Evolutionary conservation across 176 grass and related monocot genomes (phyloP), one percentile per base, ranked within the genome.

Genomic region (Poa annua): DNA sequence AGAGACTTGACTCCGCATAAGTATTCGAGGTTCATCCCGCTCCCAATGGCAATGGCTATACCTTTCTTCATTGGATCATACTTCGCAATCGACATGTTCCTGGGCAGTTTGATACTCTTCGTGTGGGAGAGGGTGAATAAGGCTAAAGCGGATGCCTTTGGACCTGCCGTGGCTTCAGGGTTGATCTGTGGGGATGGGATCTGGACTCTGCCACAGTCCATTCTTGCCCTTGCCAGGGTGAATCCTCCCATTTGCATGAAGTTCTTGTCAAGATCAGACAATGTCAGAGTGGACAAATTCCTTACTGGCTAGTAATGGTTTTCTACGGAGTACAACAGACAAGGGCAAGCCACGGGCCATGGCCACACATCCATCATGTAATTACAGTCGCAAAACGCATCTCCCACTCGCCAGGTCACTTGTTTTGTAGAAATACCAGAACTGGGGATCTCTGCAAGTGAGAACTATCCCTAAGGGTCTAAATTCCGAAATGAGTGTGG

Each of bases 181-280:
- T 70, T 98, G 82, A 98, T 98, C 12, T 98, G 95, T 26, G 95
- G 95, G 1, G 95, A 98, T 33, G 95, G 95, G n/a, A 86, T 94
- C 41, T 98, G 95, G 95, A 93, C 92, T 76, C 71, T 98, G 56
- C 95, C 95, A 24, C 92, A 92, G 88, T 92, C 90, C 10, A 57
- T 98, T 67, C 86, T 98, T 10, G 90, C 95, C 1, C 81, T 98
- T 45, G 90, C 88, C 20, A 94, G 89, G 77, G 87, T 93, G 42
- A 90, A 93, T 29, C 95, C 92, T 10, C 95, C 95, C 1, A 98
- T 98, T 72, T 98, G 95, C 81, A 98, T 98, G 95, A 98, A 94
- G 83, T 98, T 90, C 49, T 68, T 90, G 74, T 67, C 88, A 1
- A 86, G 88, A 74, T 60, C 71, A 22, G 34, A 19, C 48, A 90